Evolutionary conservation across 2,329 filamentous ascomycete genomes (phyloP), one percentile per base, ranked within the genome.

Genomic region (Fusarium hostae): DNA sequence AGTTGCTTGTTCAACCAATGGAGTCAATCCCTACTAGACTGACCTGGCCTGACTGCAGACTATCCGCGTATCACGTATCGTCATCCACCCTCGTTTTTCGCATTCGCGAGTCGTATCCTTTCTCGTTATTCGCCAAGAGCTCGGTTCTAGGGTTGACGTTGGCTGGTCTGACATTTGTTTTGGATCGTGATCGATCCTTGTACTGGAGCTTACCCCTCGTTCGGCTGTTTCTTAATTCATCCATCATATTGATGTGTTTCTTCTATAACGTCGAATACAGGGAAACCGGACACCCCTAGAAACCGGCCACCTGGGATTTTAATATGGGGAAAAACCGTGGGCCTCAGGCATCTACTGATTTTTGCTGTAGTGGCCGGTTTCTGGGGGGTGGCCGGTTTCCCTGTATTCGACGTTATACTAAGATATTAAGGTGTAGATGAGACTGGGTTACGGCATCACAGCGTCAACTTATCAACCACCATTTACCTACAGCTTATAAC

Each of bases 1-100:
- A 20, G 47, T 10, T 24, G n/a, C n/a, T 50, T 50, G 28, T 8
- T 50, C n/a, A 4, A 20, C 47, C n/a, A 50, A 50, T 50, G 0
- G 8, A 6, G 9, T 47, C 20, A 37, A 20, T 10, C 37, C 16
- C 44, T 52, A 22, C 44, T 51, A 26, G n/a, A 39, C 34, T 30
- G 39, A 34, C 35, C 26, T 30, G 44, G 30, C 35, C 22, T 26
- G 12, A 40, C 35, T 39, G 4, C 30, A 9, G n/a, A 65, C 34
- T 62, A 16, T 56, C 65, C 56, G 65, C 65, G 56, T 56, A 68
- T 68, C 65, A 67, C 11, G 30, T 66, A 59, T 59, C 34, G 16
- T 18, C 37, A 35, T 37, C 34, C 32, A 35, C 44, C 24, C 58
- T 56, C 58, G 58, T 43, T 51, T 22, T 39, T 50, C 12, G 41